Conservation (phyloP, 169 alveolate genomes). For the Babesia sp. region DNA sequence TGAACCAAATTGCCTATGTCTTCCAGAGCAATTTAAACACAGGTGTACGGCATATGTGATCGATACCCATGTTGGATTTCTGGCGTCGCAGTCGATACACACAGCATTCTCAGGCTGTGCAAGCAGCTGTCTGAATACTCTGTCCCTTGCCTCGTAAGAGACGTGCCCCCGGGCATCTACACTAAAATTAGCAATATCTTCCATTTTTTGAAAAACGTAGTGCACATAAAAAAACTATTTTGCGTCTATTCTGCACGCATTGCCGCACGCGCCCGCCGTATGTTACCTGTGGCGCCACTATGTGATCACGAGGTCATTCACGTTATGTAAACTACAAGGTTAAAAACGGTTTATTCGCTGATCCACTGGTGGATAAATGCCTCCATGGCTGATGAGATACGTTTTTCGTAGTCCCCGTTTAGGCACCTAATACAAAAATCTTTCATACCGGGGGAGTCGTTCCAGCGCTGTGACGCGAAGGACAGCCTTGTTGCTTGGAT, state of each 20-base stretch:
- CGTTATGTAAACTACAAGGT: background rate
- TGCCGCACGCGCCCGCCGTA: constrained; percentile 9
- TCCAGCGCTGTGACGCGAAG: constrained; percentile 72
- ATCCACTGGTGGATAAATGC: constrained; percentile 77
- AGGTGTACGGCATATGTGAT: constrained; percentile 92
- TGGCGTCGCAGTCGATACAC: constrained; percentile 94
- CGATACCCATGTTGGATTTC: constrained; percentile 96
- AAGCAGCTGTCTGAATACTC: constrained; percentile 72
- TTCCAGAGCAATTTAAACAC: constrained; percentile 95
- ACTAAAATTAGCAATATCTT: constrained; percentile 56
- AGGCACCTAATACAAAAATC: constrained; percentile 72
- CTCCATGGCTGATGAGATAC: constrained; percentile 71
- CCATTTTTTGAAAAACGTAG: constrained; percentile 3
- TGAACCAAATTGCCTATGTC: constrained; percentile 94
- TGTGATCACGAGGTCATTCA: background rate
- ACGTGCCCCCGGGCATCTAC: constrained; percentile 83
- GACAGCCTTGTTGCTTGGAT: constrained; percentile 35
- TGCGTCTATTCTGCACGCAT: background rate
- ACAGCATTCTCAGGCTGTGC: constrained; percentile 76
- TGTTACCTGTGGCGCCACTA: background rate
- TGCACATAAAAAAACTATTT: background rate
- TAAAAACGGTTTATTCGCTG: background rate
- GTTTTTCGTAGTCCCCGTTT: constrained; percentile 53
- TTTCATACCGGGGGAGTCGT: constrained; percentile 55
- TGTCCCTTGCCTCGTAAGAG: constrained; percentile 76